Evolutionary conservation across 768 basidiomycete species (phyloP).

Genomic region (Postia placenta): DNA sequence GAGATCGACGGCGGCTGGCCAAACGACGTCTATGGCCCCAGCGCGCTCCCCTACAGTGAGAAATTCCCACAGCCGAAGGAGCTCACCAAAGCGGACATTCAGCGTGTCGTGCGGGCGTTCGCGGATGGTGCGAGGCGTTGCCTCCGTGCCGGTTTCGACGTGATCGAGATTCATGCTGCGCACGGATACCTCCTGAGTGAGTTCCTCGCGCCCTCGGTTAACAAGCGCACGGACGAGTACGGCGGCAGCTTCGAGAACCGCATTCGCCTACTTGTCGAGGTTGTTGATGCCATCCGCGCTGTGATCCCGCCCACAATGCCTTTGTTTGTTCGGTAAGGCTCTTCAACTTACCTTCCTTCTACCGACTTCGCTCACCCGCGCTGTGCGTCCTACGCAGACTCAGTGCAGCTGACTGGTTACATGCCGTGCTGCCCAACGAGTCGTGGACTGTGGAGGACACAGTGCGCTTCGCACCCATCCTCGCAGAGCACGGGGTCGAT

Average conservation of each 20-base stretch:
- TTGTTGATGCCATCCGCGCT: constrained; percentile 56
- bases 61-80: constrained; percentile 25
- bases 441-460: constrained; percentile 69
- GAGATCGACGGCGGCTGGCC: constrained; percentile 32
- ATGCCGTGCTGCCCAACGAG: constrained; percentile 48
- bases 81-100: constrained; percentile 1
- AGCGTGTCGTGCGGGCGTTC: background rate
- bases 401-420: constrained; percentile 58
- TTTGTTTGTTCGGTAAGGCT: constrained; percentile 58
- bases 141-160: constrained; percentile 42
- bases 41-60: constrained; percentile 37
- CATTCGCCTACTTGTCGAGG: constrained; percentile 50
- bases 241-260: constrained; percentile 44
- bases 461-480: constrained; percentile 46
- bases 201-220: constrained; percentile 33
- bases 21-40: constrained; percentile 41
- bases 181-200: constrained; percentile 18
- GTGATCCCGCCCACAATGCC: constrained; percentile 58
- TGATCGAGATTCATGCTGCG: constrained; percentile 18
- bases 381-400: too few species aligned
- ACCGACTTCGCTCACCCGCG: too few species aligned
- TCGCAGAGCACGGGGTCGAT: constrained; percentile 66
- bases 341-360: background rate
- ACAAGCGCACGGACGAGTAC: constrained; percentile 40
- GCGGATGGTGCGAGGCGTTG: constrained; percentile 36